Evolutionary conservation across 805 yeast species (phyloP).

Genomic region (Kurtzmaniella cleridarum): DNA sequence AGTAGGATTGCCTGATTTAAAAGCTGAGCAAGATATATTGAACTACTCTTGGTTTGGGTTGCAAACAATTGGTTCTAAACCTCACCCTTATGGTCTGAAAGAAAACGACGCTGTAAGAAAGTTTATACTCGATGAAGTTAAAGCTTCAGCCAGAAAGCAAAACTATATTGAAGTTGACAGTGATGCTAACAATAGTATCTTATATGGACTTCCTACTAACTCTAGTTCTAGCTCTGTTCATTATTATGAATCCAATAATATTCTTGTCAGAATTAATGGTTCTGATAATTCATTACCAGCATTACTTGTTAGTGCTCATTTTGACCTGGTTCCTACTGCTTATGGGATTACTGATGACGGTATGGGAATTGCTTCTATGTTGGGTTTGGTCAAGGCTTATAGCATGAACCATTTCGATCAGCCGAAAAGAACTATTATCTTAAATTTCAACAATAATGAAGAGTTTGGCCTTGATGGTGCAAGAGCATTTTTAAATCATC

Average conservation of each 20-base stretch:
- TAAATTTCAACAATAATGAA: constrained; percentile 86
- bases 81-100: constrained; percentile 76
- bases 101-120: constrained; percentile 48
- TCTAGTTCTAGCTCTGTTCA: constrained; percentile 43
- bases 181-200: constrained; percentile 42
- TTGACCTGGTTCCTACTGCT: constrained; percentile 82
- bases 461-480: constrained; percentile 89
- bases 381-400: constrained; percentile 59
- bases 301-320: constrained; percentile 76
- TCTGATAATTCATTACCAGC: constrained; percentile 54
- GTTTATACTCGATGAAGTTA: constrained; percentile 63
- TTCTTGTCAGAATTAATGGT: constrained; percentile 74
- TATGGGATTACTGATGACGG: constrained; percentile 93
- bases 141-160: constrained; percentile 10
- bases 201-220: constrained; percentile 47
- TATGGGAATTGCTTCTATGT: constrained; percentile 75
- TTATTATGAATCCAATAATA: constrained; percentile 80
- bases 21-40: constrained; percentile 30
- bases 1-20: constrained; percentile 37
- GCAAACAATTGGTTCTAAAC: constrained; percentile 57
- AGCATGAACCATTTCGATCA: constrained; percentile 26
- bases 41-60: constrained; percentile 63
- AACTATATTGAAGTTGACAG: constrained; percentile 34
- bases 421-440: constrained; percentile 67
- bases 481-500: constrained; percentile 61